A percentile compares a stretch with the other conserved stretches of the same genome.
phyloP scores from a whole-genome alignment of 306 rosid genomes.

The Hylodesmum podocarpum region DNA sequence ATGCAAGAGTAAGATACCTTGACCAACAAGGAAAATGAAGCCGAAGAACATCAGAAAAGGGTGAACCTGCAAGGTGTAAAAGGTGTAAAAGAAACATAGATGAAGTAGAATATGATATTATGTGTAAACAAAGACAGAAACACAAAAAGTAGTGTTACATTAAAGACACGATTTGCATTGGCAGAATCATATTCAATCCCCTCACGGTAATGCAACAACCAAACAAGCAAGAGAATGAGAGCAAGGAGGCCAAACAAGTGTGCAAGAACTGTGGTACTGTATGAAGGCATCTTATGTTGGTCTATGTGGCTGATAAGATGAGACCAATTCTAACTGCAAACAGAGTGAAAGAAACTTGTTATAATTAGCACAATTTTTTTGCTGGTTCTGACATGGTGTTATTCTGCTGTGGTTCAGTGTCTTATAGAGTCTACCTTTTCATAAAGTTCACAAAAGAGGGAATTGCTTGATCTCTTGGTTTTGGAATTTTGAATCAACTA shows the following conservation, averaged over 20 bases:
- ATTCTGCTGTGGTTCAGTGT: conserved; percentile 25
- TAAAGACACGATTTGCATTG: conserved; percentile 54
- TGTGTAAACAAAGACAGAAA: not conserved
- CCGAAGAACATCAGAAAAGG: conserved; percentile 86
- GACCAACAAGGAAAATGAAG: conserved; percentile 67
- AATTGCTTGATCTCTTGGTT: conserved; percentile 77
- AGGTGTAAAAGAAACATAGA: not conserved
- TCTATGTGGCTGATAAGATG: not conserved
- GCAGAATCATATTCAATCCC: conserved; percentile 74
- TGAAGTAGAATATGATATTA: not conserved
- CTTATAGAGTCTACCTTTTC: conserved; percentile 36
- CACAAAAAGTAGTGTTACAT: conserved; percentile 37
- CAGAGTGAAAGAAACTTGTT: not conserved
- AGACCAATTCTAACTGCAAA: not conserved
- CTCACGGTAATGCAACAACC: conserved; percentile 81
- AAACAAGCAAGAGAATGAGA: conserved; percentile 67
- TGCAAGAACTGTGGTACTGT: conserved; percentile 47
- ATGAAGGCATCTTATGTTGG: conserved; percentile 11
- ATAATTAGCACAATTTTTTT: not conserved
- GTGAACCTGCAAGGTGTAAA: conserved; percentile 58
- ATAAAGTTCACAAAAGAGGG: conserved; percentile 37
- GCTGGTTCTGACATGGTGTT: conserved; percentile 26
- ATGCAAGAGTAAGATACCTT: conserved; percentile 45
- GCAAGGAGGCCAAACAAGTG: conserved; percentile 72
- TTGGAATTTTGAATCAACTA: conserved; percentile 56